Percentiles rank a stretch among this genome's conserved stretches.
Conservation (phyloP, 1,284 basidiomycete species). For the Marasmius fiardii region DNA sequence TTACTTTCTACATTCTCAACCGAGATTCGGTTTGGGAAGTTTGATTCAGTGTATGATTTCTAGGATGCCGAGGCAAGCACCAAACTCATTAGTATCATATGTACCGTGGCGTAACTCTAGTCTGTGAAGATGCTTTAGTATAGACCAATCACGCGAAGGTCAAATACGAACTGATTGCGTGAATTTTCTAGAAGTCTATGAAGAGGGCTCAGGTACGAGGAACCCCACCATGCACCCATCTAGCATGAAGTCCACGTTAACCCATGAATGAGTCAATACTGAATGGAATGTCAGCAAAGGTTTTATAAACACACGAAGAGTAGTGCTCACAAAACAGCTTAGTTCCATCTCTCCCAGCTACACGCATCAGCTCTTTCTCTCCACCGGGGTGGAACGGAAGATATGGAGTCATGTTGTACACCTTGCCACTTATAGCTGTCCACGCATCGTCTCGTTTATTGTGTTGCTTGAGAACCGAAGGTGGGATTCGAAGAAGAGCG, state of each 20-base stretch:
- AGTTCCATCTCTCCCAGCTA: conserved; percentile 92
- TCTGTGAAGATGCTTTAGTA: neutral
- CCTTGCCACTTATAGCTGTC: conserved; percentile 90
- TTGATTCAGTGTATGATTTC: too few species aligned
- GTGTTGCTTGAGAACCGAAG: conserved; percentile 83
- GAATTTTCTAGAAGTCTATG: conserved; percentile 17
- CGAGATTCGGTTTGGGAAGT: too few species aligned
- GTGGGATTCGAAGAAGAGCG: conserved; percentile 71
- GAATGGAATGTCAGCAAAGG: too few species aligned
- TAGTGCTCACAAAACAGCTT: conserved; percentile 80
- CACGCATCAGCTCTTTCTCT: conserved; percentile 92
- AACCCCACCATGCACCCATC: conserved; percentile 91
- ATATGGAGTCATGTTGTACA: conserved; percentile 97
- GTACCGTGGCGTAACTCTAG: too few species aligned
- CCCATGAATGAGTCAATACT: conserved; percentile 70
- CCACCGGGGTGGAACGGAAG: conserved; percentile 93
- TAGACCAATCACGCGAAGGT: neutral
- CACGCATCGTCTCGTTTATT: conserved; percentile 88
- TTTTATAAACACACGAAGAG: too few species aligned
- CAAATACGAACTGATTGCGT: neutral
- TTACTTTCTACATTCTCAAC: too few species aligned
- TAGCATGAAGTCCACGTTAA: conserved; percentile 92
- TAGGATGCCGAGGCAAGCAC: too few species aligned
- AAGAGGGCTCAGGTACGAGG: conserved; percentile 63
- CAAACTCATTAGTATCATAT: too few species aligned